Conservation (phyloP, 192 early-diverging fungal species). For the Globomyces pollinis-pini region DNA sequence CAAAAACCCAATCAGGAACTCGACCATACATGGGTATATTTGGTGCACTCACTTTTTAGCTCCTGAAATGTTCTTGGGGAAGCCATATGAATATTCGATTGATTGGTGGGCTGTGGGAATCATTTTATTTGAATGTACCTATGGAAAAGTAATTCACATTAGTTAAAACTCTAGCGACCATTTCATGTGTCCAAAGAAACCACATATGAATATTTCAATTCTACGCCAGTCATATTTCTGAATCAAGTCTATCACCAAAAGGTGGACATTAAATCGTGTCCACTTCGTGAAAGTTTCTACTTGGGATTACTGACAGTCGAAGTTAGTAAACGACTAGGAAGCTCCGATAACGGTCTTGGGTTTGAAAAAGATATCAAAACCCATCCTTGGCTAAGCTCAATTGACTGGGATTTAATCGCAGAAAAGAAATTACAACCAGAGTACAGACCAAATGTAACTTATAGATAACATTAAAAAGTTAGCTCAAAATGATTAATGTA, state of each 20-base stretch:
- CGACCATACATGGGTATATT: constrained; percentile 74
- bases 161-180: not conserved
- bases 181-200: not conserved
- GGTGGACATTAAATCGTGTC: constrained; percentile 12
- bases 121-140: constrained; percentile 57
- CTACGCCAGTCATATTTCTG: constrained; percentile 23
- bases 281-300: constrained; percentile 18
- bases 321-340: constrained; percentile 61
- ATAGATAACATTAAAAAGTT: not conserved
- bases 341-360: constrained; percentile 45
- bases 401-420: constrained; percentile 43
- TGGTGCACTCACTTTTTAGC: constrained; percentile 1
- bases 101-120: constrained; percentile 98
- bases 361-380: constrained; percentile 39
- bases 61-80: constrained; percentile 30
- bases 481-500: not conserved
- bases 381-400: constrained; percentile 40
- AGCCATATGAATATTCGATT: constrained; percentile 42
- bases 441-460: constrained; percentile 47
- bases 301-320: constrained; percentile 61
- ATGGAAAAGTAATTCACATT: constrained; percentile 49
- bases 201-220: constrained; percentile 48
- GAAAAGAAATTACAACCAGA: constrained; percentile 27
- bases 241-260: constrained; percentile 56
- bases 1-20: constrained; percentile 63